Base-by-base conservation (phyloP, 495 filamentous ascomycete species). In the Coniosporium apollinis region DNA sequence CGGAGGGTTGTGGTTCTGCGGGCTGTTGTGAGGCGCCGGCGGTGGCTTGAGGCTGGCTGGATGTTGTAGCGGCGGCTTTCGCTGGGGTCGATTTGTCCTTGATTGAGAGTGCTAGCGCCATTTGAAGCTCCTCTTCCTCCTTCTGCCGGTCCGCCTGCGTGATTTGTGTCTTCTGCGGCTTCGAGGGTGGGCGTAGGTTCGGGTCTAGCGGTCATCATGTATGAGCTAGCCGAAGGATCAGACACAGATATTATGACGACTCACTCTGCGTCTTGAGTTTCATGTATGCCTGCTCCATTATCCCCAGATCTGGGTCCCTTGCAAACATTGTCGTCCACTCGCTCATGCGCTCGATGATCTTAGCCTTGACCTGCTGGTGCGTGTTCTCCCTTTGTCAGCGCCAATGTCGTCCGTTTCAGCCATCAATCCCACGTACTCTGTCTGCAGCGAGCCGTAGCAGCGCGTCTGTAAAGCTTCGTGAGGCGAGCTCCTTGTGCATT, bases 291-390 rank as follows among this genome's bases (percentile, higher is more conserved):
- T 93, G 83, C 53, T 89, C 79, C 89, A 97, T 97, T 43, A 96
- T 93, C 17, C 89, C 89, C 38, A 97, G 73, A 47, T 94, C 86
- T 7, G 86, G 76, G 55, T 94, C 82, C 22, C 65, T 76, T 41
- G 78, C 62, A 55, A 97, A 96, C 82, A 93, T 91, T 55, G 85
- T 77, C 33, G 79, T 72, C 89, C 89, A 97, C 46, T 92, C 85
- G 47, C 76, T 73, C 84, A 94, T 94, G 28, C 83, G 75, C 61
- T 97, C 91, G 37, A 96, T 54, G 38, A 96, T 94, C 69, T 94
- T 96, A 22, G 81, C 71, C 60, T 96, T 97, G 43, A 97, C 89
- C 54, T 93, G 82, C 55, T 78, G 76, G 55, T 97, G 89, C 25
- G 91, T 94, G 52, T 92, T 96, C 62, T 80, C 47, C 9, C 7